Evolutionary conservation across 345 rosid genomes (phyloP), one percentile per base, ranked within the genome.

Genomic region (Boechera stricta): DNA sequence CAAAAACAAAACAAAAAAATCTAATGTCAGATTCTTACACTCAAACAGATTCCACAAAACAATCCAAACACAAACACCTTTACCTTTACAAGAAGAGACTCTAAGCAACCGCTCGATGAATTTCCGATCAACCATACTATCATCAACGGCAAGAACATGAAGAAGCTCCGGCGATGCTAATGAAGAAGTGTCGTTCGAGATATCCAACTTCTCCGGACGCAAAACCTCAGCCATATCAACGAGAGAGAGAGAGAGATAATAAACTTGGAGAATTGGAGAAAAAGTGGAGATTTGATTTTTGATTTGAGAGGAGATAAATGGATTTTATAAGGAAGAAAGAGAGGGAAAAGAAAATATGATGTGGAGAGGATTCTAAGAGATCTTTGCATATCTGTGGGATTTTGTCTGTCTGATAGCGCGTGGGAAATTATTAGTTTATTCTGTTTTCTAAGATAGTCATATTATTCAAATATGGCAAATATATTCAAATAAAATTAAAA

Each of bases 61-160:
- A 12, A 6, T 5, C 24, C 11, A 1, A 13, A 55, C 3, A 36
- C n/a, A 18, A 38, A 63, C 42, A 13, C 2, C 18, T 4, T 4
- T 39, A 94, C 98, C 97, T 89, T 86, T 91, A 68, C 96, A 94
- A 2, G 98, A 87, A 0, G 93, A 89, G 24, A 85, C 81, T 84
- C 82, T 84, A 1, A 94, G 94, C 83, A 94, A 78, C 33, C 91
- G 79, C 51, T 94, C 97, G 41, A 94, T 90, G 62, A 91, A 86
- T 62, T 88, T 91, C 28, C 97, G 82, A 69, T 94, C 98, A 1
- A 91, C 94, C 3, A 79, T 67, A 42, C 98, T 94, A 67, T 94
- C 97, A 64, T 94, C 97, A 4, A 94, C 97, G 48, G 97, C 98
- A 18, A 94, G 98, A 82, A 94, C 97, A 82, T 91, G 98, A 36